Evolutionary conservation across 202 grass and related monocot genomes (phyloP), one percentile per base, ranked within the genome.

Genomic region (Schoenoplectus tabernaemontani): DNA sequence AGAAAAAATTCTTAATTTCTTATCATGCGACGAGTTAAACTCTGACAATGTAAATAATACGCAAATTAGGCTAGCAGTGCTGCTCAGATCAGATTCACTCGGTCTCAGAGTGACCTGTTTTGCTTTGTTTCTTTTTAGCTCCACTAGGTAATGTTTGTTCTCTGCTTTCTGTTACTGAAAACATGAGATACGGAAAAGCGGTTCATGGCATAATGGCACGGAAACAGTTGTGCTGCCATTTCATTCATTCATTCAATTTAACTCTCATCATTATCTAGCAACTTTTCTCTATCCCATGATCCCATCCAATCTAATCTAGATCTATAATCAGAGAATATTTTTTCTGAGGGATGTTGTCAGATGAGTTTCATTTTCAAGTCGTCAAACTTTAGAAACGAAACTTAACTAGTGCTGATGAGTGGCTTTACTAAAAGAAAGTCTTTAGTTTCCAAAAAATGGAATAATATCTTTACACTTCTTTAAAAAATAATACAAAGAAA

Each of bases 81-180:
- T 17, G 44, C 15, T 51, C 26, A 75, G 70, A 54, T 75, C 70
- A 54, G 47, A 36, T 75, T 51, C 47, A 75, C 28, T 75, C 23
- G 43, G 43, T 48, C 23, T 48, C 46, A 75, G 28, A 80, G 78
- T 63, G 78, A 80, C 28, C 78, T 80, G 38, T 16, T 60, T 53
- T 78, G n/a, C 54, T 41, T 78, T 80, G 12, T 28, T 80, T 32
- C 22, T 19, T 63, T 80, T 80, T 60, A 15, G 9, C 59, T 80
- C 78, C 78, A 80, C 78, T 63, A 80, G 26, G 39, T 64, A 80
- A 63, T 80, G 78, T 80, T 80, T 80, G 38, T 80, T 80, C 78
- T 63, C 77, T 80, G 77, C 38, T 79, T 78, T 72, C 23, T 69
- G 56, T 78, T n/a, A 13, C 77, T 64, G 41, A 80, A 4, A 65